Conservation (phyloP, 257 asterid genomes). For the Jasminum sambac region DNA sequence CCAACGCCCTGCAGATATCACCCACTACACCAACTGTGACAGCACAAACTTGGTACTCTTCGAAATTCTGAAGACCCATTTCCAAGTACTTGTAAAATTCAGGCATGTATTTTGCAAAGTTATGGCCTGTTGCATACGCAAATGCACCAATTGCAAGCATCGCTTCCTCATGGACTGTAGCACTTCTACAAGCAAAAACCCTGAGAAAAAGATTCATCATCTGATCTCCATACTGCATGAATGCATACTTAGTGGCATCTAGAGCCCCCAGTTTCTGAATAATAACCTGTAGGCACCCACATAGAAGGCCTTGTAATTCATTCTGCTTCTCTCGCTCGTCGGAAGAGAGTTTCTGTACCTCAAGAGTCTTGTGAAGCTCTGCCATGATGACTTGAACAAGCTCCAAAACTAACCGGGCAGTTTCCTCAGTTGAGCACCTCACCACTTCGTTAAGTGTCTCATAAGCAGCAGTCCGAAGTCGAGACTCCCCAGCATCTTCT, state of each 20-base stretch:
- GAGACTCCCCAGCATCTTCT: constrained; percentile 83
- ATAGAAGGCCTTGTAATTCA: constrained; percentile 79
- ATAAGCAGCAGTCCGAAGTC: constrained; percentile 77
- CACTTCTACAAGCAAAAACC: constrained; percentile 79
- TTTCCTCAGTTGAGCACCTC: constrained; percentile 74
- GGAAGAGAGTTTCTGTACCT: constrained; percentile 67
- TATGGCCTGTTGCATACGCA: constrained; percentile 70
- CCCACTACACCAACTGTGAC: constrained; percentile 91
- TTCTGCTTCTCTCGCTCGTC: constrained; percentile 78
- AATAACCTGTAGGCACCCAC: constrained; percentile 81
- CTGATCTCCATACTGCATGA: constrained; percentile 79
- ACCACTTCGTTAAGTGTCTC: constrained; percentile 88
- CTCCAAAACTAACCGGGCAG: constrained; percentile 68
- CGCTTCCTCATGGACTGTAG: constrained; percentile 93
- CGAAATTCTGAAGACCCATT: constrained; percentile 90
- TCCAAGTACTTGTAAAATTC: constrained; percentile 85
- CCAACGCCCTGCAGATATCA: constrained; percentile 85
- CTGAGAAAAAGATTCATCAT: constrained; percentile 71
- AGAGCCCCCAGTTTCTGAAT: constrained; percentile 72
- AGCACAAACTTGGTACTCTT: constrained; percentile 91
- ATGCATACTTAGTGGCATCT: constrained; percentile 58
- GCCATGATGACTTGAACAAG: constrained; percentile 76
- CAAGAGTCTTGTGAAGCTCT: constrained; percentile 77
- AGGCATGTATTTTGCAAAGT: constrained; percentile 72
- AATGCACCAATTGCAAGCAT: constrained; percentile 93